Base-by-base conservation (phyloP, 2,329 filamentous ascomycete genomes). In the Graphium sp. region DNA sequence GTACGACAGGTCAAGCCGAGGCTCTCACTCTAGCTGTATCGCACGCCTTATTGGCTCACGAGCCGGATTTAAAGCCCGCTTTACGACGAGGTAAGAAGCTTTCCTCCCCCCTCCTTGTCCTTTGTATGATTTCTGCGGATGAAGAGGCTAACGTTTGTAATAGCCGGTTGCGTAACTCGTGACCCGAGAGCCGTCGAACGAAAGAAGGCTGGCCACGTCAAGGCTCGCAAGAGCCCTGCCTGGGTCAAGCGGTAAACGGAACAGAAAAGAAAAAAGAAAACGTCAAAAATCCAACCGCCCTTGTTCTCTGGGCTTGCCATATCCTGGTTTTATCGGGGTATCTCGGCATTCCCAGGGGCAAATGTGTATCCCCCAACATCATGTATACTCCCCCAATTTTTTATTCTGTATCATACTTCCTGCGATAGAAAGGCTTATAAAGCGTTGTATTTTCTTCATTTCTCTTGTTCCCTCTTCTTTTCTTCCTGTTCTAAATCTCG, bases 201-300 rank as follows among this genome's bases (percentile, higher is more conserved):
- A 52, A 98, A 98, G 75, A 95, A 98, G 70, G 72, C 83, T 32
- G 91, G 89, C 41, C 82, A 83, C 47, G 56, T 92, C 58, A 98
- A 98, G 68, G 87, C 89, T 33, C 80, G 89, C 57, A 98, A 98
- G 74, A 91, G 79, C 73, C 87, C 87, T 35, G 70, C 89, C 44
- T 98, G 91, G 89, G 85, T 95, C 66, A 95, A 94, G 73, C 58
- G 67, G 58, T 73, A 62, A 47, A 32, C 24, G 16, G 14, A 4
- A 16, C 6, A 12, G 15, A 7, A 7, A 12, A 12, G 22, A 7
- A 12, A 12, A 12, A 12, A 14, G 6, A 24, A 24, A 24, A 24
- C 20, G 22, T 7, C 15, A 18, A 5, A 8, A 18, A 9, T n/a
- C 12, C 17, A 26, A 16, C n/a, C n/a, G 16, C 24, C 24, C 24